phyloP scores from a whole-genome alignment of 1,284 basidiomycete species.

The Acaromyces ingoldii region DNA sequence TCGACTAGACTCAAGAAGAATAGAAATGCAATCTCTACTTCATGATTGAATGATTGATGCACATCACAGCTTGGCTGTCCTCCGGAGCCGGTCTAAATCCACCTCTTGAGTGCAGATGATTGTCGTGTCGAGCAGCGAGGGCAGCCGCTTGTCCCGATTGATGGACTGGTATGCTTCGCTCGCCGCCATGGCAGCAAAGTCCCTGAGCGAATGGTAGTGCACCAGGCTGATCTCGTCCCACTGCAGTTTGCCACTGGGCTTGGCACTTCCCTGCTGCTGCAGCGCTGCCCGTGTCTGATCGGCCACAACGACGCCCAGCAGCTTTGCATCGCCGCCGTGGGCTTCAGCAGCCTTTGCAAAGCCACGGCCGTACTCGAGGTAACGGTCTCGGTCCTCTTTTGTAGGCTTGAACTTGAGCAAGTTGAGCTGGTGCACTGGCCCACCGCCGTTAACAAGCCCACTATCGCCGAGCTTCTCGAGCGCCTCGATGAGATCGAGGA shows the following conservation, averaged over 20 bases:
- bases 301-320: neutral
- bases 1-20: too few species aligned
- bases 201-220: neutral
- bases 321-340: conserved; percentile 3
- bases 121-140: conserved; percentile 2
- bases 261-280: too few species aligned
- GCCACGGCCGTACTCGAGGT: conserved; percentile 1
- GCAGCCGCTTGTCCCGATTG: conserved; percentile 2
- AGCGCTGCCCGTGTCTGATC: neutral
- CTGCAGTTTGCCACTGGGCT: neutral
- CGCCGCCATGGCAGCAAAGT: conserved; percentile 3
- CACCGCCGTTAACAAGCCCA: neutral
- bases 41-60: too few species aligned
- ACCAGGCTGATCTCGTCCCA: conserved; percentile 5
- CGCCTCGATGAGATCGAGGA: neutral
- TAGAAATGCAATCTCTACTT: too few species aligned
- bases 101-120: conserved; percentile 8
- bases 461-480: neutral
- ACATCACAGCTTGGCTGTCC: too few species aligned
- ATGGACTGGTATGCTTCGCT: neutral
- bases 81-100: neutral
- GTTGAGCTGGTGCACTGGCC: conserved; percentile 3
- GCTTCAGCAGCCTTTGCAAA: neutral
- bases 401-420: neutral
- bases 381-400: conserved; percentile 3